Evolutionary conservation across 805 yeast genomes (phyloP), one percentile per base, ranked within the genome.

Genomic region (Metschnikowia continentalis): DNA sequence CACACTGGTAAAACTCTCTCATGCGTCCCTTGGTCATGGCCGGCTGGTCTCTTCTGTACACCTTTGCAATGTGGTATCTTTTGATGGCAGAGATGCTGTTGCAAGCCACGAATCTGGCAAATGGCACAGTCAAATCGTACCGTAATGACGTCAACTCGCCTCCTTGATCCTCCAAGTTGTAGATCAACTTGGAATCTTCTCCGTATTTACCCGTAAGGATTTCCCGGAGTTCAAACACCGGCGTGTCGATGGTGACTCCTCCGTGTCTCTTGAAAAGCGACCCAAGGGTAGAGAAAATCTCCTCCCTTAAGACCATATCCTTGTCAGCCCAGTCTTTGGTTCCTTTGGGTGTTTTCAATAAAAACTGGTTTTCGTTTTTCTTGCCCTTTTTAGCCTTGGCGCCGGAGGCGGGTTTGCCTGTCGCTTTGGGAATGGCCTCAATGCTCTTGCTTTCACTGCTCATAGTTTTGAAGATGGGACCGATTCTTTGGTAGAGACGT

Each of bases 1-100:
- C 99, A 77, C 99, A 94, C 74, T 94, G 99, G 71, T 94, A 94
- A 65, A 94, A 94, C 72, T 94, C 99, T 80, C 99, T 88, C 99
- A 94, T 94, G 72, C 99, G 83, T 54, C 99, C 99, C 72, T 94
- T 94, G 47, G 98, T 92, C 99, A 94, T 94, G 7, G 99, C 99
- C 5, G 99, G 99, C 72, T 94, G 99, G 68, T 94, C 99, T 73
- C 99, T 87, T 76, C 99, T 84, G 74, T 94, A 94, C 49, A 94
- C 99, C 70, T 94, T 94, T 60, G 99, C 99, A 57, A 94, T 89
- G 73, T 94, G 99, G 68, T 83, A 94, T 66, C 99, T 81, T 74
- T 94, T 94, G 71, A 94, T 92, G 64, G 77, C 81, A 61, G 89
- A 85, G 54, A 94, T 81, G 62, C 88, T 90, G 75, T 94, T 94